Evolutionary conservation across 768 basidiomycete species (phyloP), one percentile per base, ranked within the genome.

Genomic region (Thelephora aurantiotincta): DNA sequence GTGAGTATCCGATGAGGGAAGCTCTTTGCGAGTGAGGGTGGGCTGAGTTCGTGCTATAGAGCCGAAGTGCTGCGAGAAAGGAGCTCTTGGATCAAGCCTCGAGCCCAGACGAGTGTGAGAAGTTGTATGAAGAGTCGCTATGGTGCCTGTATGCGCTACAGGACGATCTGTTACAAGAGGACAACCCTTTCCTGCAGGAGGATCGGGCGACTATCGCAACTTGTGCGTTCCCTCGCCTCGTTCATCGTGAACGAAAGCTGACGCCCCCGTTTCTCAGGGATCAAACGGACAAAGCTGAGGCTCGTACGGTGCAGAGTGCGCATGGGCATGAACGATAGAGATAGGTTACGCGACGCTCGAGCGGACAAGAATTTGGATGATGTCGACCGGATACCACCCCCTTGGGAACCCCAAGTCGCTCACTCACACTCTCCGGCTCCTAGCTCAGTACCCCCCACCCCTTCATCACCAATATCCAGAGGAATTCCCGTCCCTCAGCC

Each of bases 131-230:
- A 57, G 90, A 90, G 56, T 89, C 90, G 0, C 63, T 98, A 6
- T 96, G 91, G 90, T 86, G 92, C 59, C 70, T 98, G 26, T 88
- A 92, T 53, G 85, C 91, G 0, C 70, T 98, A 6, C 82, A 92
- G 59, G 96, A 98, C 59, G 86, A 94, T 56, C 69, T 90, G 1
- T 60, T 85, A 51, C 83, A 89, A 60, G 75, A 71, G 7, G 84
- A 80, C 12, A 90, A 88, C 58, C 85, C 88, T 2, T 89, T 81
- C 62, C 74, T 80, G 74, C 84, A 86, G 45, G 86, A 90, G 54
- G 88, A 90, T 56, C 73, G 80, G 26, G 73, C 75, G 35, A 87
- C 83, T 4, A 86, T 89, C 43, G 73, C 76, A 13, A 86, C 75
- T 2, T 89, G 86, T 86, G 50, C 36, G 80, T 66, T 9, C 22